Base-by-base conservation (phyloP, 208 protist genomes). In the Trichomonas tenax region DNA sequence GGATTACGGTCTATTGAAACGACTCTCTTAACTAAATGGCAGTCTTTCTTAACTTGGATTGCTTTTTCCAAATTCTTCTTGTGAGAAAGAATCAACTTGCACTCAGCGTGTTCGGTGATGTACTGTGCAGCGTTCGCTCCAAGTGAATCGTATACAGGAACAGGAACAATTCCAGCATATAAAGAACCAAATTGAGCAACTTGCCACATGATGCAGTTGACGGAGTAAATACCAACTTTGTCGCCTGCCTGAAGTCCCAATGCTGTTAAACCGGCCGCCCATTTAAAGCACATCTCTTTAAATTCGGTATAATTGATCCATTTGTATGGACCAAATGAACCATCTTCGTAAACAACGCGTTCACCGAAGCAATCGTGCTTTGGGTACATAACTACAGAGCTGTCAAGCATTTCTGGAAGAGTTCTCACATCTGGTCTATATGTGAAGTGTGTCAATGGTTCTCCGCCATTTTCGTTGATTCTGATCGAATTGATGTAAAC, bases 91-190 rank as follows among this genome's bases (percentile, higher is more conserved):
- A 95, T 72, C 17, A 40, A 23, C 9, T 44, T 38, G n/a, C 44
- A 51, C 15, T 72, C 89, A 26, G 89, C 4, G 36, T 95, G 89
- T 38, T 95, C 21, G 36, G 46, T 72, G 31, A 95, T 95, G 44
- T 95, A 95, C n/a, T 95, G 36, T 36, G 49, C 49, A 44, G 89
- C 89, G 34, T n/a, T 72, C 10, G 44, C 26, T 1, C 46, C 89
- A 40, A 95, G 40, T 44, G 89, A 81, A 95, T 95, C 89, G 23
- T 95, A 95, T 2, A 95, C 44, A 15, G 89, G 89, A 95, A 95
- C 49, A 26, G 46, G 44, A 45, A 95, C 46, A 38, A n/a, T 34
- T 34, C 89, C 89, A 46, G 40, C 40, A 46, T 89, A 89, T 46
- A 44, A 40, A n/a, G n/a, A 89, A 45, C 40, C 82, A 31, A 46